A percentile compares a stretch with the other conserved stretches of the same genome.
Evolutionary conservation across 2,329 filamentous ascomycete species (phyloP).

Genomic region (Amauroascus verrucosus): DNA sequence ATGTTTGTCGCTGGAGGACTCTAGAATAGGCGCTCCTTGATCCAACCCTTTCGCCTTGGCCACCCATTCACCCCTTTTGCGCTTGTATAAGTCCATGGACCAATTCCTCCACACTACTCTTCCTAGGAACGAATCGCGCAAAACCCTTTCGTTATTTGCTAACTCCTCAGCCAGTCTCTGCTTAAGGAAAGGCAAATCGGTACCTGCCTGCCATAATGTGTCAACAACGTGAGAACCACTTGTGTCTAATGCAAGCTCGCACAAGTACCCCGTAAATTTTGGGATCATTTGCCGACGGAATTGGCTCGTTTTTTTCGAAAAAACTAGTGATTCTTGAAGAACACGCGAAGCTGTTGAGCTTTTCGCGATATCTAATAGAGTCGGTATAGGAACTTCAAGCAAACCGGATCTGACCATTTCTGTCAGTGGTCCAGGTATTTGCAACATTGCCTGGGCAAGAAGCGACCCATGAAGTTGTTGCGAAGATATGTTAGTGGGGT

Average conservation of each 20-base stretch:
- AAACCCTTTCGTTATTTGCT: slow-evolving; percentile 45
- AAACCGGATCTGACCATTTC: slow-evolving; percentile 66
- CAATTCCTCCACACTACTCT: slow-evolving; percentile 64
- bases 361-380: slow-evolving; percentile 55
- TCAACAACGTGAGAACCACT: slow-evolving; percentile 60
- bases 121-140: slow-evolving; percentile 56
- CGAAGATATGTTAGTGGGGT: slow-evolving; percentile 35
- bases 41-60: slow-evolving; percentile 46
- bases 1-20: slow-evolving; percentile 14
- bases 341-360: slow-evolving; percentile 51
- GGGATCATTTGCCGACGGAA: slow-evolving; percentile 55
- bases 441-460: slow-evolving; percentile 68
- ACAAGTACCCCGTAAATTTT: slow-evolving; percentile 52
- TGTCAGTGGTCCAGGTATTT: slow-evolving; percentile 57
- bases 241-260: slow-evolving; percentile 50
- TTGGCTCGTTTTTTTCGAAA: slow-evolving; percentile 43
- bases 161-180: slow-evolving; percentile 58
- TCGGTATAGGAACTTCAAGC: slow-evolving; percentile 46
- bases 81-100: slow-evolving; percentile 61
- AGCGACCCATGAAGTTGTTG: slow-evolving; percentile 70
- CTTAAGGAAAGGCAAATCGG: slow-evolving; percentile 55
- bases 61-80: slow-evolving; percentile 54
- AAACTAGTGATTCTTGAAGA: slow-evolving; percentile 52
- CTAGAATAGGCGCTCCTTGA: slow-evolving; percentile 15
- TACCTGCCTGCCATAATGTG: slow-evolving; percentile 53